Percentiles rank a stretch among this genome's conserved stretches.
These are phyloP conservation scores for Trypanosoma avium DNA, from an alignment of 208 protist genomes.

Conservation along the genomic window DNA sequence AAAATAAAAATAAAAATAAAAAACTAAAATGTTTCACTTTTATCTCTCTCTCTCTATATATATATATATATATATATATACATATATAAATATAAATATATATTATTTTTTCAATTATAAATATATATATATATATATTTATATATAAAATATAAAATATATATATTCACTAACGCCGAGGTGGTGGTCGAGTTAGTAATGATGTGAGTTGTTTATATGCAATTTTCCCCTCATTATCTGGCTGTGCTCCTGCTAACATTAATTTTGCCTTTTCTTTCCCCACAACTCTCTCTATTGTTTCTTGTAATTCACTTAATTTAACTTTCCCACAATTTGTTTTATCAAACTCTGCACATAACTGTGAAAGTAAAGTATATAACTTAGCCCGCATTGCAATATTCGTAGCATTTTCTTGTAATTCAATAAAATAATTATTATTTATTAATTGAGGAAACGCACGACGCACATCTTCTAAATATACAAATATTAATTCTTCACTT, in stretches of 20 bases:
- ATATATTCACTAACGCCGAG: slow-evolving; percentile 4
- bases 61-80: slow-evolving; percentile 21
- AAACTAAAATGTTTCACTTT: background rate
- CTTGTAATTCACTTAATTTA: slow-evolving; percentile 50
- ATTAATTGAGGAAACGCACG: slow-evolving; percentile 47
- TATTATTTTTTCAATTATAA: background rate
- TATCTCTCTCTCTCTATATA: background rate
- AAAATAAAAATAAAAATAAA: slow-evolving; percentile 4
- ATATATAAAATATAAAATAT: slow-evolving; percentile 8
- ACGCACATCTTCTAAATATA: slow-evolving; percentile 72
- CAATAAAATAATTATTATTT: slow-evolving; percentile 43
- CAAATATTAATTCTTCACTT: slow-evolving; percentile 65
- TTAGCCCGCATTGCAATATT: slow-evolving; percentile 57
- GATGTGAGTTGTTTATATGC: slow-evolving; percentile 69
- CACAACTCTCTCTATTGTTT: slow-evolving; percentile 54
- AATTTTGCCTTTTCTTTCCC: slow-evolving; percentile 48
- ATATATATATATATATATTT: slow-evolving; percentile 1
- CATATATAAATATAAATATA: slow-evolving; percentile 12
- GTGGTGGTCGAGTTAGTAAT: slow-evolving; percentile 55
- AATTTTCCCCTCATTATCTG: slow-evolving; percentile 74
- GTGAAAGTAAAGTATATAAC: slow-evolving; percentile 57
- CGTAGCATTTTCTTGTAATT: slow-evolving; percentile 39
- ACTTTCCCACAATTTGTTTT: slow-evolving; percentile 56
- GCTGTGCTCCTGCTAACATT: slow-evolving; percentile 61
- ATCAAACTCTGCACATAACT: slow-evolving; percentile 77